Evolutionary conservation across 2,329 filamentous ascomycete genomes (phyloP), one percentile per base, ranked within the genome.

Genomic region (Tolypocladium pustulatum): DNA sequence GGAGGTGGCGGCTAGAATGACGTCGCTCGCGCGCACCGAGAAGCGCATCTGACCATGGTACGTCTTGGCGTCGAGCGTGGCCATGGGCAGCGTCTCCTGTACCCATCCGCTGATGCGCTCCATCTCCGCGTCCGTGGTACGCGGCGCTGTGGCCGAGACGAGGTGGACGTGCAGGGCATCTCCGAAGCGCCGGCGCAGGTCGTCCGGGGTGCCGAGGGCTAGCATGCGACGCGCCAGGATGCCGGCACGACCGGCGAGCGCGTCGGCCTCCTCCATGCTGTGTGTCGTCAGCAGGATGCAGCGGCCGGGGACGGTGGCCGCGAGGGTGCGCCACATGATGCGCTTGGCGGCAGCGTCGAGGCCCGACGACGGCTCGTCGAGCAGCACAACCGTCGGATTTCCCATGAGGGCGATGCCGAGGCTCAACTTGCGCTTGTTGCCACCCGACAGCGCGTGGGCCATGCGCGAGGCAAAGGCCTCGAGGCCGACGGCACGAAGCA

Each of bases 211-310:
- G 4, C 92, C 92, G 10, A 94, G 78, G 0, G 91, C 92, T 27
- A 97, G 79, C 91, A 97, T 95, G 37, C 86, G 81, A 65, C 84
- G 82, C 10, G 91, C 90, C 74, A 97, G 85, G 64, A 97, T 96
- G 15, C 91, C 93, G 0, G 89, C 91, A 1, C 91, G 82, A 36
- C 85, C 85, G 0, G 92, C 92, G 2, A 97, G 79, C 0, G 91
- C 91, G 67, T 96, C 91, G 0, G 92, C 93, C 73, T 97, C 93
- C 71, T 97, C 92, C 91, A 97, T 96, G 55, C 85, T 90, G 71
- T 97, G 93, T 0, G 93, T 97, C 0, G 93, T 97, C 22, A 97
- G 81, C 1, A 97, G 78, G 20, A 97, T 83, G 0, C 87, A 89
- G n/a, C 92, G 83, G 0, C 91, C 91, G 0, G 85, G 82, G 0